These are phyloP conservation scores for Zoysia matrella DNA, from an alignment of 202 grass and related monocot species.

Conservation along the genomic window DNA sequence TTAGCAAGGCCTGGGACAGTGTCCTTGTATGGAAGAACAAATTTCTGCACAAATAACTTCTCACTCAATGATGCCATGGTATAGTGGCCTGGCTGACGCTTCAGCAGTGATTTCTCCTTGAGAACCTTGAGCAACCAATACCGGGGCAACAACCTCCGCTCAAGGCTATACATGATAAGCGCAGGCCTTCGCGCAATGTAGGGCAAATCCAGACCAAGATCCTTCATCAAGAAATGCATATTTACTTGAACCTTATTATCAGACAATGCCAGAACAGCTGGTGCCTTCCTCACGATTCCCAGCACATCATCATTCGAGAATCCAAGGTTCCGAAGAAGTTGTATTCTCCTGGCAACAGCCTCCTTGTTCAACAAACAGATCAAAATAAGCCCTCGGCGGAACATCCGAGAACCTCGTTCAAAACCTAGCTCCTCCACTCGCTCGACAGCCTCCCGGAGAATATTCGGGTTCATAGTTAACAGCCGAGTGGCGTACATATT, in stretches of 20 bases:
- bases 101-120: slow-evolving; percentile 5
- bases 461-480: slow-evolving; percentile 20
- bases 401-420: slow-evolving; percentile 13
- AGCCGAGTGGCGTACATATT: neutral
- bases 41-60: too few species aligned
- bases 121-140: slow-evolving; percentile 37
- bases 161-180: slow-evolving; percentile 32
- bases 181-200: slow-evolving; percentile 35
- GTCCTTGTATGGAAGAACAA: too few species aligned
- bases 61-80: too few species aligned
- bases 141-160: slow-evolving; percentile 23
- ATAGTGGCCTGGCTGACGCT: too few species aligned
- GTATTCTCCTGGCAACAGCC: slow-evolving; percentile 8
- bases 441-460: slow-evolving; percentile 28
- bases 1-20: too few species aligned
- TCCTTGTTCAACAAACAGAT: slow-evolving; percentile 19
- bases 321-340: slow-evolving; percentile 23
- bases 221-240: slow-evolving; percentile 33
- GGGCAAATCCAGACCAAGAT: slow-evolving; percentile 27
- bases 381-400: slow-evolving; percentile 16
- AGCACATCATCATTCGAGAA: slow-evolving; percentile 4
- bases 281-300: too few species aligned
- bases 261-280: too few species aligned
- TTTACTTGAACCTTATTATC: too few species aligned
- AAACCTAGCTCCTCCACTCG: slow-evolving; percentile 36